Evolutionary conservation across 805 yeast species (phyloP), one percentile per base, ranked within the genome.

Genomic region (Naumovozyma dairenensis): DNA sequence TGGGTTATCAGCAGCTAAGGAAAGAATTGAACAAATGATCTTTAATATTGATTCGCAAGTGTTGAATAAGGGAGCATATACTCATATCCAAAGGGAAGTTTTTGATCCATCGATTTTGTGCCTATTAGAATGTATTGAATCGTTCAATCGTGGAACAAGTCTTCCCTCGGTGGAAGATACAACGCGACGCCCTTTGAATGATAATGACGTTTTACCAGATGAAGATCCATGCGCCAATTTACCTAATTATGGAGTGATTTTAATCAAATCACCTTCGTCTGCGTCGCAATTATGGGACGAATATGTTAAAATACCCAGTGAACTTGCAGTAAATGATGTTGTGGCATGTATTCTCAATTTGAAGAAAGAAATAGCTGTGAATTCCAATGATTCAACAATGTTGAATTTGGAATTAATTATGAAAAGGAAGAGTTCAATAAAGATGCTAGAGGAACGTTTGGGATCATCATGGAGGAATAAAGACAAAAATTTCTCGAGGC

Each of bases 401-500:
- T 9, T 32, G 12, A 27, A 38, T 26, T 34, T 43, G n/a, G 41
- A 42, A 16, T 21, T 38, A 16, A 35, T 48, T 12, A 37, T 48
- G 12, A 33, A 46, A 29, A 38, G 57, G 20, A 39, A 40, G 10
- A 43, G 46, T 2, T 46, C 57, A 4, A 50, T 53, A 10, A 34
- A 43, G 25, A 44, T 45, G n/a, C 34, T 53, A n/a, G 58, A 53
- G 36, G 30, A 27, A 4, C 35, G 33, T 9, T 42, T 41, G 19
- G 56, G 57, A 6, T 50, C 55, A 1, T 41, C 52, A 1, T 53
- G 58, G 57, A 42, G 57, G 25, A 50, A 48, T 33, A 40, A 37
- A 21, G 55, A 53, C 28, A 53, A 53, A 32, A 53, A 53, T 36
- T 49, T 53, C 32, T 53, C 58, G 1, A 37, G 58, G 27, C 58